Percentiles rank a stretch among this genome's conserved stretches.
These are phyloP conservation scores for Phascolomyces articulosus DNA, from an alignment of 371 early-diverging fungal genomes.

Conservation along the genomic window DNA sequence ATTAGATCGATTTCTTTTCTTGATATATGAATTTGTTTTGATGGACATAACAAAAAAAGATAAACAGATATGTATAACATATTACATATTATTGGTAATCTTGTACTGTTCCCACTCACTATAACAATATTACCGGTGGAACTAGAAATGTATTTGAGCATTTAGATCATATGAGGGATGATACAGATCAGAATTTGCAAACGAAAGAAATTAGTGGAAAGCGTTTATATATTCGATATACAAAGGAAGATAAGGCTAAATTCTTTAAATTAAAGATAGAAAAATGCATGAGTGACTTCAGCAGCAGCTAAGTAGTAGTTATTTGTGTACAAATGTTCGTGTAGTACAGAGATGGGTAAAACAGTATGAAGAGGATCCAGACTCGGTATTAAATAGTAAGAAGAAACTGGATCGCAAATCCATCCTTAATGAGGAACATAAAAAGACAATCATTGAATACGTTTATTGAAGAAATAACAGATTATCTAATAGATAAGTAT, in stretches of 20 bases:
- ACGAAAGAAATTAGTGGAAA: background rate
- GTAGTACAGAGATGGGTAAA: conserved; percentile 19
- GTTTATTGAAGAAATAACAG: background rate
- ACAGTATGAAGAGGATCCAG: conserved; percentile 10
- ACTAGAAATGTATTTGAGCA: no score
- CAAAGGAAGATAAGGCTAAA: background rate
- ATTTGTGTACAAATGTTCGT: conserved; percentile 20
- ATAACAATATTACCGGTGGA: no score
- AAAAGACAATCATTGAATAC: conserved; percentile 11
- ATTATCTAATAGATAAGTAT: background rate
- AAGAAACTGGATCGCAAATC: conserved; percentile 13
- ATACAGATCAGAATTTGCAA: no score
- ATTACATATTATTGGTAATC: no score
- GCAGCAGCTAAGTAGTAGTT: conserved; percentile 12
- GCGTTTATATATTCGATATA: background rate
- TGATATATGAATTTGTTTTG: no score
- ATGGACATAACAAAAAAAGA: no score
- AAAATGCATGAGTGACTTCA: conserved; percentile 6
- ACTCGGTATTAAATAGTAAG: conserved; percentile 14
- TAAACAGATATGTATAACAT: no score
- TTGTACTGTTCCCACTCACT: no score
- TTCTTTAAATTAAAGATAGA: conserved; percentile 1
- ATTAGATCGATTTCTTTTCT: no score
- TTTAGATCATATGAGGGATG: no score
- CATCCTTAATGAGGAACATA: conserved; percentile 12